These are phyloP conservation scores for Stagonosporopsis vannaccii DNA, from an alignment of 2,329 filamentous ascomycete genomes.

Conservation along the genomic window DNA sequence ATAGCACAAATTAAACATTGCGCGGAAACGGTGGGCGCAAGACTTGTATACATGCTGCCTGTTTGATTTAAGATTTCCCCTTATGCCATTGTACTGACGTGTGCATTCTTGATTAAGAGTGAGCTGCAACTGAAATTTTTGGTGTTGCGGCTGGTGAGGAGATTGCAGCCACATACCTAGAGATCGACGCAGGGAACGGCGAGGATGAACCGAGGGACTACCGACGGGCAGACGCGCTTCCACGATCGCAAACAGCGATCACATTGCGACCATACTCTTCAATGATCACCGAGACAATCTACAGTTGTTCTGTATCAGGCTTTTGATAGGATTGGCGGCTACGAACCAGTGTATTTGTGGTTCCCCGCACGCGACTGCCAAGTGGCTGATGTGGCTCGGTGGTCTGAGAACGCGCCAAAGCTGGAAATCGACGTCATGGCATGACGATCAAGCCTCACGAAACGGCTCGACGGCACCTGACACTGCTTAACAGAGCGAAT, in stretches of 20 bases:
- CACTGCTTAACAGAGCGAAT: slow-evolving; percentile 21
- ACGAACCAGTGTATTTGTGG: not conserved
- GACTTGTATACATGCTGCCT: not conserved
- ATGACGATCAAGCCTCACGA: slow-evolving; percentile 22
- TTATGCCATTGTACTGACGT: not conserved
- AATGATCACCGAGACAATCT: not conserved
- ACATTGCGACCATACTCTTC: not conserved
- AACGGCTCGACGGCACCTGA: slow-evolving; percentile 29
- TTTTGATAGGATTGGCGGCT: no score
- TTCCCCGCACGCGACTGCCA: slow-evolving; percentile 29
- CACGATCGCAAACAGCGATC: not conserved
- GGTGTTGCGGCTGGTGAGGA: slow-evolving; percentile 18
- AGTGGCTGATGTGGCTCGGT: slow-evolving; percentile 21
- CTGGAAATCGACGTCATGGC: slow-evolving; percentile 30
- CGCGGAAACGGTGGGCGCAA: not conserved
- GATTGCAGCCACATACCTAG: not conserved
- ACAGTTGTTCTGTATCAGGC: no score
- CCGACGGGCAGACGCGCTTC: slow-evolving; percentile 2
- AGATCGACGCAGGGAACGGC: slow-evolving; percentile 8
- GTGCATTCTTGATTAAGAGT: not conserved
- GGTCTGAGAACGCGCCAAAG: slow-evolving; percentile 26
- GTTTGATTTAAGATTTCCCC: not conserved
- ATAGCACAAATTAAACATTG: not conserved
- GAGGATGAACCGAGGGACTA: not conserved
- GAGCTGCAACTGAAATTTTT: not conserved